Conservation (phyloP, 768 basidiomycete species). For the Cantharellus cinnabarinus region DNA sequence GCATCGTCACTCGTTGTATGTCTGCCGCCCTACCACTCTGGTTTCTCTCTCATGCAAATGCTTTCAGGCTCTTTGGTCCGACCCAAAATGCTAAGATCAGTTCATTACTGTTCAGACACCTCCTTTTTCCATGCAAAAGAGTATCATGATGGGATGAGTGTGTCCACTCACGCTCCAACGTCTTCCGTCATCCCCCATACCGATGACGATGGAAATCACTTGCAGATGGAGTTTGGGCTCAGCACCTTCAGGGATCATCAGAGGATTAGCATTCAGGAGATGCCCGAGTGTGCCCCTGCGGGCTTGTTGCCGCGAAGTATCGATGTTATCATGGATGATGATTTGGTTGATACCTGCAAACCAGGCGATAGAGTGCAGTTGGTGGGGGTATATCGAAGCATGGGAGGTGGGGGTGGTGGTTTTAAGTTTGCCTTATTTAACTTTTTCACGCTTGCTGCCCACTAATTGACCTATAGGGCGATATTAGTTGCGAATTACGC, state of each 20-base stretch:
- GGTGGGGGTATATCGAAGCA: constrained; percentile 83
- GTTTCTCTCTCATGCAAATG: not conserved
- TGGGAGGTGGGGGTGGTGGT: constrained; percentile 84
- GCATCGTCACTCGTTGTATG: constrained; percentile 85
- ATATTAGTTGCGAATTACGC: constrained; percentile 88
- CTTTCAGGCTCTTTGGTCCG: constrained; percentile 61
- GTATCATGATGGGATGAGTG: constrained; percentile 83
- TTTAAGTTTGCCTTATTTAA: constrained; percentile 51
- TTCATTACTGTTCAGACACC: constrained; percentile 88
- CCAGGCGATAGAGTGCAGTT: constrained; percentile 95
- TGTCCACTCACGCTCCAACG: constrained; percentile 73
- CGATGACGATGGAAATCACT: constrained; percentile 70
- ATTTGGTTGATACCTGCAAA: constrained; percentile 92
- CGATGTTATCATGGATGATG: constrained; percentile 89
- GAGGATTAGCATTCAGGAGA: constrained; percentile 94
- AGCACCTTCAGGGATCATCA: constrained; percentile 92
- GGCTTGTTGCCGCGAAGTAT: constrained; percentile 92
- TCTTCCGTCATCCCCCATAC: constrained; percentile 74
- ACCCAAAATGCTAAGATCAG: constrained; percentile 93
- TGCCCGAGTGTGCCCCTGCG: constrained; percentile 96
- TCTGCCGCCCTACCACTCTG: not conserved
- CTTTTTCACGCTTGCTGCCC: not conserved
- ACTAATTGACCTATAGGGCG: constrained; percentile 33
- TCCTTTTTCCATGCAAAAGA: constrained; percentile 64
- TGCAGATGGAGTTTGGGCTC: constrained; percentile 84